phyloP scores from a whole-genome alignment of 306 rosid genomes.

The Inga oerstediana region DNA sequence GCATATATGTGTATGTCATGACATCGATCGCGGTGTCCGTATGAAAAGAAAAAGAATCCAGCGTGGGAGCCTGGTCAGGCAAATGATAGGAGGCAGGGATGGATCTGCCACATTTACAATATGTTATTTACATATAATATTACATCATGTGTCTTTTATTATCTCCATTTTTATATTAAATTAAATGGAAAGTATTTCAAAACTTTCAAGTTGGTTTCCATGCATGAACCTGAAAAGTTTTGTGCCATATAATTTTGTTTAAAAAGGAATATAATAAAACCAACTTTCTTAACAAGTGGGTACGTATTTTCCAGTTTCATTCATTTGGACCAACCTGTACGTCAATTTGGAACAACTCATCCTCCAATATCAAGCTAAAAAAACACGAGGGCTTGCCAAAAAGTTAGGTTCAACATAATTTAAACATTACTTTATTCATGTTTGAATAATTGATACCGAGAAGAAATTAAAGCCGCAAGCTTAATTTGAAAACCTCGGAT shows the following conservation, averaged over 20 bases:
- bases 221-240: neutral
- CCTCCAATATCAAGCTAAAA: neutral
- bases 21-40: too few species aligned
- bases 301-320: neutral
- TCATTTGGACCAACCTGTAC: neutral
- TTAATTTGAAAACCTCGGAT: neutral
- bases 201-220: conserved; percentile 5
- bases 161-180: neutral
- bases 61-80: neutral
- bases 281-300: neutral
- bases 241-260: neutral
- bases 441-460: neutral
- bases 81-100: neutral
- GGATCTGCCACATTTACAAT: neutral
- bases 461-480: neutral
- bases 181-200: neutral
- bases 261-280: neutral
- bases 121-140: neutral
- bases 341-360: neutral
- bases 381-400: neutral
- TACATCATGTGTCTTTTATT: neutral
- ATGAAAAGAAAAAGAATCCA: too few species aligned
- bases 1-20: too few species aligned
- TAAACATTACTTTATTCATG: neutral
- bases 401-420: neutral